phyloP scores from a whole-genome alignment of 2,329 filamentous ascomycete species.

The Sclerotinia trifoliorum region DNA sequence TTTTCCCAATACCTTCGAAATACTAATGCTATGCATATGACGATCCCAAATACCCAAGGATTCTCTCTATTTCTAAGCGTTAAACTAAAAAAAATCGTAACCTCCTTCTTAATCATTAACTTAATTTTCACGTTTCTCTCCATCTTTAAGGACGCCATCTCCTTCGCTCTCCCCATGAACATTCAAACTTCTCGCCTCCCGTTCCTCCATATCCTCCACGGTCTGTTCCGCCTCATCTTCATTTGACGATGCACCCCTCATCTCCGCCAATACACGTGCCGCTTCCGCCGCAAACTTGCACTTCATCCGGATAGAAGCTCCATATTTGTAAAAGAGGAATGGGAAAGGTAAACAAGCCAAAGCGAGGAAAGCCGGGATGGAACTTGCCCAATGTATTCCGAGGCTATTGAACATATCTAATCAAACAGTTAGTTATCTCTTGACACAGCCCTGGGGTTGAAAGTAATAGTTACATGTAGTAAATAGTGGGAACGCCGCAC shows the following conservation, averaged over 20 bases:
- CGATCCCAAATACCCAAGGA: neutral
- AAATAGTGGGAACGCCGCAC: conserved; percentile 69
- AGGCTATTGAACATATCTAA: conserved; percentile 42
- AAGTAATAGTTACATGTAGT: conserved; percentile 45
- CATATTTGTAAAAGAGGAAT: conserved; percentile 76
- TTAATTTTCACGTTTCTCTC: neutral
- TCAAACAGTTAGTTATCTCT: conserved; percentile 11
- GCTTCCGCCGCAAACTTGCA: conserved; percentile 70
- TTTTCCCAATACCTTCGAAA: neutral
- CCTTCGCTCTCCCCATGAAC: neutral
- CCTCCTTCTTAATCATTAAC: neutral
- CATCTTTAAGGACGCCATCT: no score
- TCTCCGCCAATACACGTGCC: conserved; percentile 34
- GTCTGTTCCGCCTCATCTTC: conserved; percentile 9
- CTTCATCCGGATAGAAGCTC: conserved; percentile 57
- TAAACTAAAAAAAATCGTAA: neutral
- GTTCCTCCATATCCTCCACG: conserved; percentile 19
- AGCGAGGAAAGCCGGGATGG: conserved; percentile 71
- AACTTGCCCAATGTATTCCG: conserved; percentile 74
- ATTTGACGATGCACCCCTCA: neutral
- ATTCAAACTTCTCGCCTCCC: conserved; percentile 7
- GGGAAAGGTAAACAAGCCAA: conserved; percentile 71
- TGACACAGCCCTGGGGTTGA: neutral
- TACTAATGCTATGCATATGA: neutral
- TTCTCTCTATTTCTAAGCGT: neutral